A percentile compares a stretch with the other conserved stretches of the same genome.
Conservation (phyloP, 495 filamentous ascomycete genomes). For the Annulohypoxylon nitens region DNA sequence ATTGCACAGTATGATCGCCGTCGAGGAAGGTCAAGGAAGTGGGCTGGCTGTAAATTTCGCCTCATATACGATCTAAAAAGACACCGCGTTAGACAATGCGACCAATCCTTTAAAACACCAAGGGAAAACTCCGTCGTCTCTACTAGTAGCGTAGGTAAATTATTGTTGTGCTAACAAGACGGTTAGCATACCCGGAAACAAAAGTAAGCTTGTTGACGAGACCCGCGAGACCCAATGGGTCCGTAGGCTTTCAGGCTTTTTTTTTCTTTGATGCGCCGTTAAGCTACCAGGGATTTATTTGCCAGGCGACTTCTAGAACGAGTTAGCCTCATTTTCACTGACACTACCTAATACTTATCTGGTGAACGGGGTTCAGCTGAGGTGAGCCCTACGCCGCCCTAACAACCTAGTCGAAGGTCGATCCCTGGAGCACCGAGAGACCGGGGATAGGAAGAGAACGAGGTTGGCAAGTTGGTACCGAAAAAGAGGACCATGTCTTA, state of each 20-base stretch:
- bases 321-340: slow-evolving; percentile 36
- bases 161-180: slow-evolving; percentile 17
- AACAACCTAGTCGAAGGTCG: slow-evolving; percentile 38
- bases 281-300: slow-evolving; percentile 30
- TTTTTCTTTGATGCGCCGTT: slow-evolving; percentile 28
- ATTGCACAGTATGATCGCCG: slow-evolving; percentile 23
- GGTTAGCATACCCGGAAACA: slow-evolving; percentile 13
- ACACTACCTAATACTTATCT: slow-evolving; percentile 32
- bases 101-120: slow-evolving; percentile 24
- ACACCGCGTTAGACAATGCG: slow-evolving; percentile 24
- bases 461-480: slow-evolving; percentile 10
- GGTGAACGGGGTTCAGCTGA: slow-evolving; percentile 46
- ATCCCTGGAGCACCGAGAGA: slow-evolving; percentile 33
- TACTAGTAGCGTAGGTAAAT: background rate
- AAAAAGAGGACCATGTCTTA: slow-evolving; percentile 28
- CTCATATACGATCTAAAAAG: slow-evolving; percentile 25
- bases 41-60: slow-evolving; percentile 21
- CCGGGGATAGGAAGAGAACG: slow-evolving; percentile 21
- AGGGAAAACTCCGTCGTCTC: background rate
- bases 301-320: slow-evolving; percentile 33
- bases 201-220: slow-evolving; percentile 20
- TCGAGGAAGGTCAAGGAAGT: slow-evolving; percentile 24
- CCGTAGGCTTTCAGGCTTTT: background rate
- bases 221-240: slow-evolving; percentile 16
- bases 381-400: slow-evolving; percentile 46